Evolutionary conservation across 2,329 filamentous ascomycete species (phyloP), one percentile per base, ranked within the genome.

Genomic region (Didymella arachidicola): DNA sequence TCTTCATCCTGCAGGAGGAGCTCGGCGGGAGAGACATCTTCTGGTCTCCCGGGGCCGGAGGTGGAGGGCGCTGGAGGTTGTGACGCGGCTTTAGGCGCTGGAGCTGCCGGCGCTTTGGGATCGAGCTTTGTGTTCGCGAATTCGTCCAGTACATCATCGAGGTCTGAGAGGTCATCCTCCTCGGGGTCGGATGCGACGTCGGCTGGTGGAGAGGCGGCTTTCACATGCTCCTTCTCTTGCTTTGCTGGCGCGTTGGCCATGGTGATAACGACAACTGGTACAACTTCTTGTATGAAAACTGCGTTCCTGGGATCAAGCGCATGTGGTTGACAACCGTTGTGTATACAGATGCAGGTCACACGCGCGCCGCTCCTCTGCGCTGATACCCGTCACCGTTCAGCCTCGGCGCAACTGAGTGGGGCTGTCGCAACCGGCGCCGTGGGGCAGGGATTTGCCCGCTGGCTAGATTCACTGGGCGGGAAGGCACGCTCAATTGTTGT

Each of bases 81-180:
- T 51, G 77, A 68, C 48, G 74, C 70, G 45, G 76, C 68, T 51
- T 74, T 60, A 11, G 77, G 63, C 41, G 69, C 68, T 50, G 66
- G 65, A 43, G 30, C 30, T 32, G 30, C 12, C 16, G 30, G 30
- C 30, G 76, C 72, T 74, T 81, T 83, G 67, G 78, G 72, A 65
- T 85, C 80, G 58, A 88, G 69, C 65, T 88, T 87, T 50, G 83
- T 82, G 27, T 89, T 79, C 41, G 89, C 88, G 79, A 99, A 99
- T 64, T 97, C 91, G 73, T 97, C 92, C 26, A 99, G 88, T 78
- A 98, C 90, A 69, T 98, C 94, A 78, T 99, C 95, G 43, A 99
- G 82, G 71, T 98, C 95, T 72, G 97, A 91, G 19, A 95, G 81
- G 67, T 95, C 91, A 77, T 95, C 95, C 78, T 96, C 93, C 65